These are phyloP conservation scores for Daldinia concentrica DNA, from an alignment of 495 filamentous ascomycete genomes.

Conservation along the genomic window DNA sequence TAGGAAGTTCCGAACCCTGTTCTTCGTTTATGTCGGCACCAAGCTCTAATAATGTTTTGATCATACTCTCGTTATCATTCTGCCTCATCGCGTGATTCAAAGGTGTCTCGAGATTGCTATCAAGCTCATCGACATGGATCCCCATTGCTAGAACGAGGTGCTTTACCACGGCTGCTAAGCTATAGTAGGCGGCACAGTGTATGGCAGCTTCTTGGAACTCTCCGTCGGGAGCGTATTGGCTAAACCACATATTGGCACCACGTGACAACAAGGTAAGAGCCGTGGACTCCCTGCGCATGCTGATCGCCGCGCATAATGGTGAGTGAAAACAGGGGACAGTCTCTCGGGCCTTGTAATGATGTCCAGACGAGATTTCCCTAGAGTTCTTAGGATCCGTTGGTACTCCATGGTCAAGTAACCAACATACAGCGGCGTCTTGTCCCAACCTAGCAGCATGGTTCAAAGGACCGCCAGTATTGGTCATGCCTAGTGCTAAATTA, in stretches of 20 bases:
- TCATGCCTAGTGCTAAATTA: not conserved
- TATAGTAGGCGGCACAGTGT: conserved; percentile 4
- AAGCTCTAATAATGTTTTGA: conserved; percentile 9
- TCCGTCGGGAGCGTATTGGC: no score
- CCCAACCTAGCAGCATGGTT: not conserved
- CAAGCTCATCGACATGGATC: conserved; percentile 9
- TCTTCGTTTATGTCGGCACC: conserved; percentile 21
- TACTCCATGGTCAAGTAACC: conserved; percentile 27
- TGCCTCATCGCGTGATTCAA: conserved; percentile 5
- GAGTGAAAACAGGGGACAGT: not conserved
- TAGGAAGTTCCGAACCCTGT: not conserved
- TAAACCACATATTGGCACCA: conserved; percentile 13
- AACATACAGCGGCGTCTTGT: conserved; percentile 1
- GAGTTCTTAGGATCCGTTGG: not conserved
- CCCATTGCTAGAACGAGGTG: conserved; percentile 18
- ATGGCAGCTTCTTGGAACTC: conserved; percentile 9
- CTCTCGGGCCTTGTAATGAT: not conserved
- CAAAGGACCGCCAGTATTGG: not conserved
- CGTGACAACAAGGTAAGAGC: conserved; percentile 16
- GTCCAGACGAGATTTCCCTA: not conserved
- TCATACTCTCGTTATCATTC: not conserved
- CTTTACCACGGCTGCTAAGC: not conserved
- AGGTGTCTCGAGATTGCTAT: not conserved
- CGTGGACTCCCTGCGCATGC: not conserved
- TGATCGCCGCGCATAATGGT: conserved; percentile 13